Percentiles rank a stretch among this genome's conserved stretches.
Conservation (phyloP, 129 eudicot genomes). For the Apium graveolens region DNA sequence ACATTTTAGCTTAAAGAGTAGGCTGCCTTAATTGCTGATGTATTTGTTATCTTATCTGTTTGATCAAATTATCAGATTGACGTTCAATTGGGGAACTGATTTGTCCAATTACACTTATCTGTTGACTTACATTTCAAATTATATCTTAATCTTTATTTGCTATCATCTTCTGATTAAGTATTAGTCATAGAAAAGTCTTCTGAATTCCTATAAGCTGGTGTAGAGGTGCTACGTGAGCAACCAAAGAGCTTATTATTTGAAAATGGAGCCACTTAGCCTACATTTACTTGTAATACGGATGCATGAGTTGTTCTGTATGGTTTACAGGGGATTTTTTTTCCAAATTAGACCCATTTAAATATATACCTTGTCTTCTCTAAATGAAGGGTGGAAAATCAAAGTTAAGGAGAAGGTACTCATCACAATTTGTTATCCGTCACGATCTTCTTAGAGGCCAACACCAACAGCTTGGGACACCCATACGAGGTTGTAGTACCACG, state of each 20-base stretch:
- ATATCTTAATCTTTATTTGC: neutral
- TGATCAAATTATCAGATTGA: neutral
- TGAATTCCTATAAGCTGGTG: neutral
- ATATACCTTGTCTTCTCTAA: constrained; percentile 15
- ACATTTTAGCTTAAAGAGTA: neutral
- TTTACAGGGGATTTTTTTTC: neutral
- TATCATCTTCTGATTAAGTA: neutral
- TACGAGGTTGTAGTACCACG: constrained; percentile 15
- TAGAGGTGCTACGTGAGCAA: neutral
- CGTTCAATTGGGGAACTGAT: neutral
- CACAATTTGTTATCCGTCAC: constrained; percentile 31
- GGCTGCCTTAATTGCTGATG: neutral
- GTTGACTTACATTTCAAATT: neutral
- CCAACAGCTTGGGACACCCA: constrained; percentile 19
- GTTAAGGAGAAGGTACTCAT: constrained; percentile 31
- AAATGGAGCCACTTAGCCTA: neutral
- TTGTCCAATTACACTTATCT: neutral
- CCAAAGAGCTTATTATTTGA: neutral
- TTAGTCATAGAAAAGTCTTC: neutral
- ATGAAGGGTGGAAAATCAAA: constrained; percentile 27
- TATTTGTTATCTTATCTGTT: neutral
- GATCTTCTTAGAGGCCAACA: constrained; percentile 40
- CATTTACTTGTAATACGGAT: neutral
- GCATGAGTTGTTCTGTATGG: neutral
- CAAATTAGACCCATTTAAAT: neutral